Percentiles rank a stretch among this genome's conserved stretches.
Conservation (phyloP, 371 early-diverging fungal genomes). For the Mucor plumbeus region DNA sequence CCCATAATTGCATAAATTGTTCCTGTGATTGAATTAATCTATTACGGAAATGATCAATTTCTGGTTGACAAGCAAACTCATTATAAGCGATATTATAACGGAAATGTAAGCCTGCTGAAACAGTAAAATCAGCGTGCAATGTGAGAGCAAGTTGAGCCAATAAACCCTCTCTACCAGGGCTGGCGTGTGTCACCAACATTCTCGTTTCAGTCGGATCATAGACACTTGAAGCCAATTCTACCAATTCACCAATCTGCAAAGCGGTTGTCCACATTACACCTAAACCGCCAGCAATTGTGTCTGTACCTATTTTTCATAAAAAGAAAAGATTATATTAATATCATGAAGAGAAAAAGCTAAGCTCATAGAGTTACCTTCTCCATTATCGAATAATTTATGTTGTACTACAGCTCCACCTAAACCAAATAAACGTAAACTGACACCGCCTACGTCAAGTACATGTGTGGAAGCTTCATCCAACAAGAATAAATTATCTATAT, state of each 20-base stretch:
- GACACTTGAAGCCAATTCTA: conserved; percentile 59
- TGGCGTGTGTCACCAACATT: conserved; percentile 66
- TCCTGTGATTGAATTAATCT: conserved; percentile 62
- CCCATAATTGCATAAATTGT: conserved; percentile 65
- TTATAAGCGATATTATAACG: conserved; percentile 74
- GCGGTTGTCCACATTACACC: conserved; percentile 77
- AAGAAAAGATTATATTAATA: neutral
- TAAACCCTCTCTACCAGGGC: conserved; percentile 70
- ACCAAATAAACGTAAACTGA: conserved; percentile 67
- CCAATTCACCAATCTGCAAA: conserved; percentile 69
- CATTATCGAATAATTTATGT: conserved; percentile 74
- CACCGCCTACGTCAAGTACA: conserved; percentile 64
- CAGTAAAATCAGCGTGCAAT: conserved; percentile 68
- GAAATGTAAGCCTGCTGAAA: conserved; percentile 72
- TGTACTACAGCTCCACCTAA: conserved; percentile 71
- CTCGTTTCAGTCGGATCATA: conserved; percentile 66
- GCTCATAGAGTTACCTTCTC: conserved; percentile 55
- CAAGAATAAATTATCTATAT: conserved; percentile 59
- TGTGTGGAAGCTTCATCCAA: conserved; percentile 64
- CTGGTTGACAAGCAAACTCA: conserved; percentile 67
- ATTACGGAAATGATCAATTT: conserved; percentile 65
- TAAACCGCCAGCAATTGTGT: conserved; percentile 71
- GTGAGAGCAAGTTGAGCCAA: conserved; percentile 66
- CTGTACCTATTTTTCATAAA: conserved; percentile 39
- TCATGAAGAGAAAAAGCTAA: neutral